phyloP scores from a whole-genome alignment of 1,139 yeast species.

The Suhomyces maxii region DNA sequence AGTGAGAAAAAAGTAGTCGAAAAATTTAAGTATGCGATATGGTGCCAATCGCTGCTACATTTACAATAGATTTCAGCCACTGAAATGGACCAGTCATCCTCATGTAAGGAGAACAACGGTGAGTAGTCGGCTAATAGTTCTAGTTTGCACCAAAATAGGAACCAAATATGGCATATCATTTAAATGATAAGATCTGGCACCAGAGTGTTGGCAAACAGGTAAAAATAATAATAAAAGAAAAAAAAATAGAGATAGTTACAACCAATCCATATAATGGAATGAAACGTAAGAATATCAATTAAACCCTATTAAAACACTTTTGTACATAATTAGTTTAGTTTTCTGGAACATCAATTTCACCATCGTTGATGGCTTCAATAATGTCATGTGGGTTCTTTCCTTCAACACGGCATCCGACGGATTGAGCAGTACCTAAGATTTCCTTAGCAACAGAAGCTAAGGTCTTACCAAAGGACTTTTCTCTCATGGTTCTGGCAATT shows the following conservation, averaged over 20 bases:
- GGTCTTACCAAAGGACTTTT: constrained; percentile 97
- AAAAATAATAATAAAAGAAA: neutral
- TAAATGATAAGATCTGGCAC: constrained; percentile 54
- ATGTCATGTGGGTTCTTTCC: constrained; percentile 99
- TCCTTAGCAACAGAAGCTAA: constrained; percentile 97
- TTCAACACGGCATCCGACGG: constrained; percentile 98
- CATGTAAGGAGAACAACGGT: constrained; percentile 45
- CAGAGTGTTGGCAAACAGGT: constrained; percentile 34
- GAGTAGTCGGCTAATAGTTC: constrained; percentile 70
- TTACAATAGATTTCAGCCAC: constrained; percentile 28
- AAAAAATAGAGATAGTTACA: neutral
- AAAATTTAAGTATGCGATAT: constrained; percentile 19
- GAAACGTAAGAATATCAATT: constrained; percentile 24
- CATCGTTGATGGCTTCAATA: constrained; percentile 96
- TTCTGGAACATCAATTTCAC: constrained; percentile 96
- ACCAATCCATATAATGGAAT: constrained; percentile 3
- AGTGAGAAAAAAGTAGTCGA: constrained; percentile 6
- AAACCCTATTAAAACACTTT: constrained; percentile 38
- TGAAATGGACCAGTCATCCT: constrained; percentile 63
- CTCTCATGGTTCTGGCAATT: constrained; percentile 97
- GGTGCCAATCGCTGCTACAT: constrained; percentile 13
- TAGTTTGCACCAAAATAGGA: constrained; percentile 98
- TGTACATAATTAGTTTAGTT: constrained; percentile 54
- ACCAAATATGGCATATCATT: constrained; percentile 56
- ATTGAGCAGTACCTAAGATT: constrained; percentile 99